These are phyloP conservation scores for Glycine tomentella DNA, from an alignment of 306 rosid species.

Conservation along the genomic window DNA sequence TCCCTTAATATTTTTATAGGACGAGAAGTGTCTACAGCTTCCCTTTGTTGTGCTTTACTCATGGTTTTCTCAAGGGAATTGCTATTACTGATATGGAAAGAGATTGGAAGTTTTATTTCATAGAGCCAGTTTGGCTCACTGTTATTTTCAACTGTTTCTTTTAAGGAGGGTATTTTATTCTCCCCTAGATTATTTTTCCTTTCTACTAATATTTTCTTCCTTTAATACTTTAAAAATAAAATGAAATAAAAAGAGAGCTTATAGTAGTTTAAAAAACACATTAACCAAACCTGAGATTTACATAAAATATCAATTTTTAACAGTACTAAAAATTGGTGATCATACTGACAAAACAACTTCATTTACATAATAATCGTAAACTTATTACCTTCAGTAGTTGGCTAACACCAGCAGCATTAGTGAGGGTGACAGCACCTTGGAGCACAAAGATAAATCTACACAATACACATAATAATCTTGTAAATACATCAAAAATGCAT, in stretches of 20 bases:
- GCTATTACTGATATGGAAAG: neutral
- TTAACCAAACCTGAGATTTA: slow-evolving; percentile 26
- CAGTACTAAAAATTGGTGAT: slow-evolving; percentile 28
- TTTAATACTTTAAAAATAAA: neutral
- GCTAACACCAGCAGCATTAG: slow-evolving; percentile 50
- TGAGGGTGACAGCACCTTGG: slow-evolving; percentile 71
- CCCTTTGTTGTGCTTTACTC: neutral
- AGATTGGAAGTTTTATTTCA: neutral
- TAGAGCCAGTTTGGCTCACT: neutral
- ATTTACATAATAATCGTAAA: slow-evolving; percentile 21
- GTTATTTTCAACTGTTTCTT: slow-evolving; percentile 8
- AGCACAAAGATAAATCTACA: slow-evolving; percentile 88
- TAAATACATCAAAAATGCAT: slow-evolving; percentile 37
- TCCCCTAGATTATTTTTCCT: neutral
- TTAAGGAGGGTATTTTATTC: neutral
- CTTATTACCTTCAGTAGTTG: slow-evolving; percentile 64
- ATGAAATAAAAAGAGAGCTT: neutral
- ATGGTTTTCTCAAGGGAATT: neutral
- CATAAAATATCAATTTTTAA: neutral
- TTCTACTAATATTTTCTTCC: slow-evolving; percentile 15
- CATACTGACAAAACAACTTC: slow-evolving; percentile 35
- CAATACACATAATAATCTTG: slow-evolving; percentile 36
- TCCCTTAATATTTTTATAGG: neutral
- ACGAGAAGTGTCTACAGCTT: neutral
- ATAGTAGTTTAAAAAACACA: neutral